Conservation (phyloP, 306 rosid species). For the Lathyrus sativus region DNA sequence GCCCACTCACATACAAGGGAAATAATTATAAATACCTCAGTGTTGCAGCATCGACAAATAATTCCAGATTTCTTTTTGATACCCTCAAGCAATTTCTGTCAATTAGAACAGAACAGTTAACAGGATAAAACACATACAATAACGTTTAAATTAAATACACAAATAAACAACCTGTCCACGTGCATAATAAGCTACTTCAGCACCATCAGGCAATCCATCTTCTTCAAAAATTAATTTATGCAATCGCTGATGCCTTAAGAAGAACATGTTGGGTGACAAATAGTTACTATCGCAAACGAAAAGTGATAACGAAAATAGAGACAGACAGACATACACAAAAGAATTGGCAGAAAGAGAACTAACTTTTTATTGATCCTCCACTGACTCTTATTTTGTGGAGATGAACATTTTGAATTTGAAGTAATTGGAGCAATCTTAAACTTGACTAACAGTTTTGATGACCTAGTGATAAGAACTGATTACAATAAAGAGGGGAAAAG, state of each 20-base stretch:
- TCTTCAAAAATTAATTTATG: conserved; percentile 96
- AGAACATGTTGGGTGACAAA: conserved; percentile 34
- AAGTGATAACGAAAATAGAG: conserved; percentile 15
- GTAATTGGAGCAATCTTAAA: conserved; percentile 57
- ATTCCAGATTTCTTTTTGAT: conserved; percentile 86
- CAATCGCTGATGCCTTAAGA: conserved; percentile 72
- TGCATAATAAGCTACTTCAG: conserved; percentile 93
- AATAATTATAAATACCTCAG: conserved; percentile 59
- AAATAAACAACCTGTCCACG: conserved; percentile 81
- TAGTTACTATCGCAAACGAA: conserved; percentile 25
- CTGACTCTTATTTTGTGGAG: conserved; percentile 63
- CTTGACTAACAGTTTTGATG: conserved; percentile 55
- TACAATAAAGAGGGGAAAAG: conserved; percentile 26
- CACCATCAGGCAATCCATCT: conserved; percentile 93
- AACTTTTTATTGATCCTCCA: conserved; percentile 87
- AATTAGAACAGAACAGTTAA: conserved; percentile 39
- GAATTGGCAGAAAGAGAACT: conserved; percentile 31
- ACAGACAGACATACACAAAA: conserved; percentile 27
- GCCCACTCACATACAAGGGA: conserved; percentile 33
- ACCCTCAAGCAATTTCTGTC: conserved; percentile 93
- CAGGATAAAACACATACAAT: conserved; percentile 37
- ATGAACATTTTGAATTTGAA: conserved; percentile 47
- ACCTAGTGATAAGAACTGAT: conserved; percentile 51
- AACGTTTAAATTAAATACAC: conserved; percentile 34
- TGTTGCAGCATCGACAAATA: conserved; percentile 86